Percentiles rank a stretch among this genome's conserved stretches.
phyloP scores from a whole-genome alignment of 495 filamentous ascomycete genomes.

The Podospora pseudoanserina region DNA sequence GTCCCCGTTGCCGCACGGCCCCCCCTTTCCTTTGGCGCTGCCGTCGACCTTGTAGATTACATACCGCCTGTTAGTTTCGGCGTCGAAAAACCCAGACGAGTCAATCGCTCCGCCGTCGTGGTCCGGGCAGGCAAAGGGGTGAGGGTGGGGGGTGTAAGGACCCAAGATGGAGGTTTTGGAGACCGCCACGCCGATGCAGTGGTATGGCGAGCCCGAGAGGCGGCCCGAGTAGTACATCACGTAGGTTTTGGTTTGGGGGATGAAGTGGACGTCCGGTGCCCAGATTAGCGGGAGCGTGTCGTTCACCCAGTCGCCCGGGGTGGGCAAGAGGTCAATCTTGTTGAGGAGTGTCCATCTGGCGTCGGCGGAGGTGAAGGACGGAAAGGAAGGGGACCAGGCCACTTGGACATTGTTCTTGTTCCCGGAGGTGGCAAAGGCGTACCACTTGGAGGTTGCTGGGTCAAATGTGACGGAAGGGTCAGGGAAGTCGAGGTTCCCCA shows the following conservation, averaged over 20 bases:
- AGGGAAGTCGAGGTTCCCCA: slow-evolving; percentile 30
- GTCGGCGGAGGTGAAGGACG: slow-evolving; percentile 2
- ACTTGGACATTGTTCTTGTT: slow-evolving; percentile 33
- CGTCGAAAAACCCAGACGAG: slow-evolving; percentile 50
- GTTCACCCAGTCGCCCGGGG: slow-evolving; percentile 28
- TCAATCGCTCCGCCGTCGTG: slow-evolving; percentile 57
- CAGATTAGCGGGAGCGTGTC: slow-evolving; percentile 33
- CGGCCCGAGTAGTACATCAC: slow-evolving; percentile 59
- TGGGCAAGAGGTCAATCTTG: slow-evolving; percentile 29
- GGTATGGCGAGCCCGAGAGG: slow-evolving; percentile 31
- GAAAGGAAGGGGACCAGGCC: slow-evolving; percentile 19
- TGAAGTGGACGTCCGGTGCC: slow-evolving; percentile 48
- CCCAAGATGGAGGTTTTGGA: slow-evolving; percentile 36
- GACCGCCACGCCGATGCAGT: slow-evolving; percentile 54
- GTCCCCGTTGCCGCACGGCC: slow-evolving; percentile 52
- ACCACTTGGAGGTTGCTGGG: slow-evolving; percentile 27
- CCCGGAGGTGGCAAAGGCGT: slow-evolving; percentile 32
- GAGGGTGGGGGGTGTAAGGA: slow-evolving; percentile 45
- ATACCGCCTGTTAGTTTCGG: slow-evolving; percentile 46
- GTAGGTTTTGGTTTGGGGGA: slow-evolving; percentile 40
- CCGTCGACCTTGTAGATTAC: slow-evolving; percentile 62
- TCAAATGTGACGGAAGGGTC: slow-evolving; percentile 34
- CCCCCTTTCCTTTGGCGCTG: slow-evolving; percentile 54
- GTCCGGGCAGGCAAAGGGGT: slow-evolving; percentile 49
- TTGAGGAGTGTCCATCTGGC: slow-evolving; percentile 25